Conservation (phyloP, 164 flowering plant genomes). For the Chimonanthus praecox region DNA sequence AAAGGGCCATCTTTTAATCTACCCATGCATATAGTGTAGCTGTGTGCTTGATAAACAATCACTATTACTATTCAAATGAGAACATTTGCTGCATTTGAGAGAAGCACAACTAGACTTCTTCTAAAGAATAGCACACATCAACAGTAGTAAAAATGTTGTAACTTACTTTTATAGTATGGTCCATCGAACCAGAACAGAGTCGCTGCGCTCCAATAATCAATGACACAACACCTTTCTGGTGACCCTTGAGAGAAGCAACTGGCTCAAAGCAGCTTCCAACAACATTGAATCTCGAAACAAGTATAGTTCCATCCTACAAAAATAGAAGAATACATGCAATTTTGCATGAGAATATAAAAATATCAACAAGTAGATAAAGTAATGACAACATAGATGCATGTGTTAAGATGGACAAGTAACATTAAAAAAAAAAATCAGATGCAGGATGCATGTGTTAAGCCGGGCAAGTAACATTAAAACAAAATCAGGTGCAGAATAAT, state of each 20-base stretch:
- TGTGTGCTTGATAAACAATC: too few relatives aligned
- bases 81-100: not conserved
- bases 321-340: conserved; percentile 1
- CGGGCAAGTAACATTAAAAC: too few relatives aligned
- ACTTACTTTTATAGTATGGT: conserved; percentile 71
- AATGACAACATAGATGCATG: too few relatives aligned
- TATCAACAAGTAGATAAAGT: not conserved
- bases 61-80: too few relatives aligned
- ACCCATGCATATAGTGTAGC: too few relatives aligned
- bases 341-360: not conserved
- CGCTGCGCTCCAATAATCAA: conserved; percentile 82
- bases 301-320: conserved; percentile 77
- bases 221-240: conserved; percentile 63
- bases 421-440: too few relatives aligned
- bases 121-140: too few relatives aligned
- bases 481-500: too few relatives aligned
- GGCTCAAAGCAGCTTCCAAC: conserved; percentile 70
- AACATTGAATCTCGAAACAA: conserved; percentile 80
- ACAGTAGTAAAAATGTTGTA: not conserved
- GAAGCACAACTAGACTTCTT: not conserved
- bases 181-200: conserved; percentile 95
- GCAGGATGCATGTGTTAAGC: too few relatives aligned
- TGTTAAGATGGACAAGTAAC: too few relatives aligned
- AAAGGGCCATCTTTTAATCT: too few relatives aligned
- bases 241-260: conserved; percentile 72